phyloP scores from a whole-genome alignment of 2,329 filamentous ascomycete genomes.

The Phaeosphaeriaceae sp. region DNA sequence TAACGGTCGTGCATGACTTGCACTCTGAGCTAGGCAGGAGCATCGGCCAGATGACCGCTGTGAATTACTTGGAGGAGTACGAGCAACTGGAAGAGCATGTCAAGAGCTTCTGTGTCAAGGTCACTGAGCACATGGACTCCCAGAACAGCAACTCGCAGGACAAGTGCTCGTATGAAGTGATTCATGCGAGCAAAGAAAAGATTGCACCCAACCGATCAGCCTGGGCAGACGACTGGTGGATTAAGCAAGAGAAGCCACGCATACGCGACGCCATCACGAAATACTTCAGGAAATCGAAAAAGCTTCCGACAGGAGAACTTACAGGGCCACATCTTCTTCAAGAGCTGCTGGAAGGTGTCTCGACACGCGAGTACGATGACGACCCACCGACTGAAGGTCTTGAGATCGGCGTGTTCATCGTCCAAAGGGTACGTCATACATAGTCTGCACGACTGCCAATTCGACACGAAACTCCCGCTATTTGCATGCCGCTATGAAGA shows the following conservation, averaged over 20 bases:
- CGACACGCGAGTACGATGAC: slow-evolving; percentile 55
- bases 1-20: slow-evolving; percentile 65
- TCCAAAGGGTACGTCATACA: slow-evolving; percentile 37
- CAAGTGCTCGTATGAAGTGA: slow-evolving; percentile 52
- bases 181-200: slow-evolving; percentile 60
- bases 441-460: slow-evolving; percentile 10
- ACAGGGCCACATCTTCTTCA: slow-evolving; percentile 64
- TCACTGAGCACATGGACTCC: slow-evolving; percentile 33
- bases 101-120: slow-evolving; percentile 32
- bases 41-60: slow-evolving; percentile 62
- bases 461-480: background rate
- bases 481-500: slow-evolving; percentile 4
- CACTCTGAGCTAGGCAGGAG: slow-evolving; percentile 63
- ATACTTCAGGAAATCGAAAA: slow-evolving; percentile 54
- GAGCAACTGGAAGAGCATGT: slow-evolving; percentile 54
- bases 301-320: slow-evolving; percentile 53
- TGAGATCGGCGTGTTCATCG: slow-evolving; percentile 57
- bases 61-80: slow-evolving; percentile 63
- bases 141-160: slow-evolving; percentile 35
- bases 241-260: slow-evolving; percentile 68
- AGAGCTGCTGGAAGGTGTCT: slow-evolving; percentile 66
- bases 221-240: slow-evolving; percentile 69
- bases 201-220: slow-evolving; percentile 59
- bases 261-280: slow-evolving; percentile 60
- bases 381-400: slow-evolving; percentile 53